Conservation (phyloP, 805 yeast species). For the Saccharomycopsis oosterbeekiorum region DNA sequence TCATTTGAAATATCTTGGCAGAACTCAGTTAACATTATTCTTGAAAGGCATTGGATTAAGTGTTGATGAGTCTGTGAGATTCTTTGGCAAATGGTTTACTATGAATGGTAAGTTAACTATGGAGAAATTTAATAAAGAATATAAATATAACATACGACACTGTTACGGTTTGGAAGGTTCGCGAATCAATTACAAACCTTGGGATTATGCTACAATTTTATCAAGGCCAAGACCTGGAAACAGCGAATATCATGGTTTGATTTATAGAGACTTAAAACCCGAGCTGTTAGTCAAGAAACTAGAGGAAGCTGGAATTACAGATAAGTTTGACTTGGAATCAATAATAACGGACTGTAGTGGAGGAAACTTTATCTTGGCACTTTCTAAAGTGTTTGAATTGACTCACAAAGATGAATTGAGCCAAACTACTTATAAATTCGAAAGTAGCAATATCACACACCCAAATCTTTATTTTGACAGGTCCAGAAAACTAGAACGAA, state of each 20-base stretch:
- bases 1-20: constrained; percentile 73
- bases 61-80: constrained; percentile 78
- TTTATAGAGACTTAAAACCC: constrained; percentile 67
- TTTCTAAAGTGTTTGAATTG: constrained; percentile 79
- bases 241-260: constrained; percentile 84
- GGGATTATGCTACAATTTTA: constrained; percentile 73
- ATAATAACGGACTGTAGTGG: constrained; percentile 59
- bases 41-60: constrained; percentile 82
- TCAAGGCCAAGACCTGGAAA: constrained; percentile 59
- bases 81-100: constrained; percentile 74
- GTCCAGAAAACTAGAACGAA: constrained; percentile 44
- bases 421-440: constrained; percentile 29
- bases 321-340: constrained; percentile 40
- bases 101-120: constrained; percentile 41
- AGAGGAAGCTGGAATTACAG: constrained; percentile 40
- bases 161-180: constrained; percentile 89
- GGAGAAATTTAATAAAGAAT: constrained; percentile 80
- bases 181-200: constrained; percentile 73
- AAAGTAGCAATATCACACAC: constrained; percentile 60
- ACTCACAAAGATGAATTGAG: constrained; percentile 44
- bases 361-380: constrained; percentile 74
- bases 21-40: constrained; percentile 79
- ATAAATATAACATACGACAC: constrained; percentile 80
- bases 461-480: constrained; percentile 86
- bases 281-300: constrained; percentile 53